Evolutionary conservation across 257 asterid species (phyloP).

Genomic region (Gentiana straminea): DNA sequence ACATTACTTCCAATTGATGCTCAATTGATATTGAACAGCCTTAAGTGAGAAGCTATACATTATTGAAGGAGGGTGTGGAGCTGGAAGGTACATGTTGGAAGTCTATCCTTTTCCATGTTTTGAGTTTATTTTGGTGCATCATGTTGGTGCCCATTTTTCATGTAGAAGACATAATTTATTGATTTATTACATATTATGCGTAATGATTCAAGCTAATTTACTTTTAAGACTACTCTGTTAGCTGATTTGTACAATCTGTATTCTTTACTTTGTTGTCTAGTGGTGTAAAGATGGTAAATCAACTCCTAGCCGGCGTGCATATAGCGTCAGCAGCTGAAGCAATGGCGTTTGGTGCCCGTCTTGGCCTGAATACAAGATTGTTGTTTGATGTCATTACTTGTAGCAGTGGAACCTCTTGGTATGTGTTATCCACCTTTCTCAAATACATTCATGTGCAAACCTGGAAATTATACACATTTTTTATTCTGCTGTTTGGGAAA

Average conservation of each 20-base stretch:
- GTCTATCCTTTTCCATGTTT: conserved; percentile 7
- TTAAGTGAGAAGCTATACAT: conserved; percentile 89
- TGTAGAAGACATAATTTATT: neutral
- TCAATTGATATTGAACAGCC: conserved; percentile 41
- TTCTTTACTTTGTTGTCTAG: conserved; percentile 18
- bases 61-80: conserved; percentile 90
- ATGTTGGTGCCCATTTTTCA: neutral
- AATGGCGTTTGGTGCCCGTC: conserved; percentile 82
- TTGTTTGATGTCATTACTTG: conserved; percentile 62
- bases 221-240: neutral
- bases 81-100: conserved; percentile 63
- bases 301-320: conserved; percentile 98
- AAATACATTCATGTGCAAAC: too few relatives aligned
- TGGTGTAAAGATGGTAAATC: conserved; percentile 95
- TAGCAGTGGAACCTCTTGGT: conserved; percentile 95
- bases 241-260: too few relatives aligned
- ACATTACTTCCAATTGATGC: neutral
- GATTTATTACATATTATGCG: neutral
- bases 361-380: conserved; percentile 73
- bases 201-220: neutral
- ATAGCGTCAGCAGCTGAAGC: conserved; percentile 99
- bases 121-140: conserved; percentile 3
- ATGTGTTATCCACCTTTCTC: conserved; percentile 7
- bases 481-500: too few relatives aligned
- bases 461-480: too few relatives aligned